A percentile compares a stretch with the other conserved stretches of the same genome.
phyloP scores from a whole-genome alignment of 2,329 filamentous ascomycete genomes.

The Claviceps monticola region DNA sequence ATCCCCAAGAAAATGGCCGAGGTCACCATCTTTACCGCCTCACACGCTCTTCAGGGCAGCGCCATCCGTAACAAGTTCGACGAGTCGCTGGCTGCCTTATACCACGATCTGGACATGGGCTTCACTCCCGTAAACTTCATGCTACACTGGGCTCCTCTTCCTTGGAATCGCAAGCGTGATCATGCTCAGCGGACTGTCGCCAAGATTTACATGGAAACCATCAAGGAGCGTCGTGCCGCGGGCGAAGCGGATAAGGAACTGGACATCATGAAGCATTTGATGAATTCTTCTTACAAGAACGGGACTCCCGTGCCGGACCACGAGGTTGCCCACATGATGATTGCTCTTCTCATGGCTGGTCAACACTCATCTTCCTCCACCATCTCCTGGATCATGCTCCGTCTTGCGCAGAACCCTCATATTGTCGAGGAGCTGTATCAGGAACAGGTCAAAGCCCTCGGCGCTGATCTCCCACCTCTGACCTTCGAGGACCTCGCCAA shows the following conservation, averaged over 20 bases:
- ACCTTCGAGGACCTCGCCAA: constrained; percentile 65
- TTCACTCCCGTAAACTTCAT: constrained; percentile 85
- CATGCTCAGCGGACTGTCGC: constrained; percentile 68
- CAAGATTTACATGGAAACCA: constrained; percentile 70
- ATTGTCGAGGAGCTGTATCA: constrained; percentile 69
- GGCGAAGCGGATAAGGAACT: constrained; percentile 36
- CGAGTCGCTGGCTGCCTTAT: constrained; percentile 64
- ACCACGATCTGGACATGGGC: constrained; percentile 82
- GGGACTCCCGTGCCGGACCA: constrained; percentile 65
- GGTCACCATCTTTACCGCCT: constrained; percentile 82
- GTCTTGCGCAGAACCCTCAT: constrained; percentile 62
- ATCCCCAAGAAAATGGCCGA: constrained; percentile 67
- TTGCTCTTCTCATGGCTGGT: constrained; percentile 81
- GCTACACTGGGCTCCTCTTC: constrained; percentile 75
- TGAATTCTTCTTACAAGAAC: constrained; percentile 76
- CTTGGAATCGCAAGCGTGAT: constrained; percentile 76
- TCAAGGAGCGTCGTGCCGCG: constrained; percentile 50
- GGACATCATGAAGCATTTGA: constrained; percentile 86
- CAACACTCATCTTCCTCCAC: constrained; percentile 82
- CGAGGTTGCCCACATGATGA: constrained; percentile 88
- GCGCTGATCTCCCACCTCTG: constrained; percentile 59
- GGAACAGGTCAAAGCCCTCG: constrained; percentile 65
- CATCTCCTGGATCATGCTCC: constrained; percentile 72
- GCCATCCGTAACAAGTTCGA: constrained; percentile 73
- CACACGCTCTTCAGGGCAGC: constrained; percentile 70